Evolutionary conservation across 257 asterid species (phyloP).

Genomic region (Solanum chilense): DNA sequence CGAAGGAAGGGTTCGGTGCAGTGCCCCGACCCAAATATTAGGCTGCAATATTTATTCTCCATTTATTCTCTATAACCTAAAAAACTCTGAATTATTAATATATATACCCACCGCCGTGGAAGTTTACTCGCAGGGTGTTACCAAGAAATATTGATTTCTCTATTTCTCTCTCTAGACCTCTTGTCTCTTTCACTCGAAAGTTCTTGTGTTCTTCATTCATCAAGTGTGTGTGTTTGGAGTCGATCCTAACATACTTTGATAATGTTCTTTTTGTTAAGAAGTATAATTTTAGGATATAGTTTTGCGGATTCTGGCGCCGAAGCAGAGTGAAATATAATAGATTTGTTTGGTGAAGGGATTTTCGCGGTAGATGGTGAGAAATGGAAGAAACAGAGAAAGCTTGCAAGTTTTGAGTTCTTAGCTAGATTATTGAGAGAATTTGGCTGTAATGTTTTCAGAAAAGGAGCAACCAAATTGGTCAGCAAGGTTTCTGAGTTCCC

Average conservation of each 20-base stretch:
- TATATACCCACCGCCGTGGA: no score
- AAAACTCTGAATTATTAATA: no score
- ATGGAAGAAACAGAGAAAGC: conserved; percentile 68
- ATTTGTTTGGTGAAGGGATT: conserved; percentile 60
- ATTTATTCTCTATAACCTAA: no score
- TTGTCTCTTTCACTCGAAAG: no score
- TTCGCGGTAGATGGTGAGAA: conserved; percentile 64
- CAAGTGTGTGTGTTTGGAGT: not conserved
- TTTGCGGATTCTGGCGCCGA: conserved; percentile 26
- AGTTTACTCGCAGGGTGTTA: no score
- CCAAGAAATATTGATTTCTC: no score
- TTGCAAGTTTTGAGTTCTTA: conserved; percentile 65
- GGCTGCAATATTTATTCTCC: no score
- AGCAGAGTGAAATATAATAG: conserved; percentile 39
- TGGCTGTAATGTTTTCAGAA: conserved; percentile 51
- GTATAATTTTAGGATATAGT: no score
- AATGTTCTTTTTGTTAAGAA: no score
- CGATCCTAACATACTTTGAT: not conserved
- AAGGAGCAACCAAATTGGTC: conserved; percentile 37
- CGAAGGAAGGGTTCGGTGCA: fast-evolving
- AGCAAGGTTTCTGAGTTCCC: conserved; percentile 14
- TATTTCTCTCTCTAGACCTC: no score
- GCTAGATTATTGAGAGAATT: conserved; percentile 57
- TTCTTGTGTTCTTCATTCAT: no score
- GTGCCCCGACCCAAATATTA: no score